Evolutionary conservation across 2,329 filamentous ascomycete species (phyloP), one percentile per base, ranked within the genome.

Genomic region (Ceratocystis destructans): DNA sequence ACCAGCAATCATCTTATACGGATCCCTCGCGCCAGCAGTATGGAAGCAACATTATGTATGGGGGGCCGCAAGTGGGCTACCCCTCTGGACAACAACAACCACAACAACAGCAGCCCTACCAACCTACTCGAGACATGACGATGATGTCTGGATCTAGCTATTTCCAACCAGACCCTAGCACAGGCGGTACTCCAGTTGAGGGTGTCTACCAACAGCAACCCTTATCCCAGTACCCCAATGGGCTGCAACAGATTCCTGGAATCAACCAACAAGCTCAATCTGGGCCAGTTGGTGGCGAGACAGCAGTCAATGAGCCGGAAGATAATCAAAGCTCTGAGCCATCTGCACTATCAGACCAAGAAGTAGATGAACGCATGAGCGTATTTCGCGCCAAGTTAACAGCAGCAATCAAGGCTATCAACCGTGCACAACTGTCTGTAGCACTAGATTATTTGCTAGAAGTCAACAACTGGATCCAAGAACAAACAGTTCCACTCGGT

Each of bases 401-500:
- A 28, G 33, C 33, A 33, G 63, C 50, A 12, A 12, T 57, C 31
- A 28, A 25, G 3, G 22, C 50, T 17, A 28, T 45, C 28, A 20
- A 44, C 5, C 37, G 48, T 41, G 37, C 17, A 45, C 46, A 64
- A 10, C 31, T 64, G 17, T 15, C 17, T 12, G 22, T 48, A 12
- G 48, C 63, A 22, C 31, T 59, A 37, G 53, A 45, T 8, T 17
- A 15, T 25, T 17, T 57, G 53, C 15, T 64, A 12, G 63, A 64
- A 37, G 46, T 64, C 20, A 45, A 55, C 7, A 20, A 15, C 5
- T 64, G 63, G 63, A 44, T 64, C 2, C 20, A 41, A 15, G 41
- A 50, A 7, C 50, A 64, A 20, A 45, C 50, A n/a, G 63, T 64
- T 46, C 48, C 50, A 7, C 50, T 64, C 20, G 63, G 63, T 64